Percentiles rank a stretch among this genome's conserved stretches.
phyloP scores from a whole-genome alignment of 768 basidiomycete species.

The Lactarius vividus region DNA sequence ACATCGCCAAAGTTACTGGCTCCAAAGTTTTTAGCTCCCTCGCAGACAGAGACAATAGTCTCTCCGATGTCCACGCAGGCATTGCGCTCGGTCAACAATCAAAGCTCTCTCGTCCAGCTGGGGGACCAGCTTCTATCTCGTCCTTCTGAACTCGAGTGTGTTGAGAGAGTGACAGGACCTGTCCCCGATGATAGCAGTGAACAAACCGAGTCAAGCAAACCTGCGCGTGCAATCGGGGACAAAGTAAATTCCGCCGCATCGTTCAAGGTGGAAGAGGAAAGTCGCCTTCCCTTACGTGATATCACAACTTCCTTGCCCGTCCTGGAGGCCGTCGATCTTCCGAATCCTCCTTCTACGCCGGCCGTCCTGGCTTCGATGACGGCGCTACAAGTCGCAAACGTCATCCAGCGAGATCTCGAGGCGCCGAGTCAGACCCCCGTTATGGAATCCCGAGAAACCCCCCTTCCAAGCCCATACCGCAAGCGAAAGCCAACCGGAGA shows the following conservation, averaged over 20 bases:
- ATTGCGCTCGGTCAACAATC: neutral
- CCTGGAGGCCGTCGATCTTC: neutral
- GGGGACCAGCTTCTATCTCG: neutral
- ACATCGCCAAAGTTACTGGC: neutral
- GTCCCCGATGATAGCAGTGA: neutral
- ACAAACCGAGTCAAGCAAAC: neutral
- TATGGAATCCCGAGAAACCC: neutral
- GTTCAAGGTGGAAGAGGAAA: neutral
- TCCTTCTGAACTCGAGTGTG: neutral
- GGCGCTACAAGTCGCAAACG: neutral
- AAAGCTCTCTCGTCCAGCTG: neutral
- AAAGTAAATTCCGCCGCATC: neutral
- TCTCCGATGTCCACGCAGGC: neutral
- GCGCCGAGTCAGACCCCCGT: neutral
- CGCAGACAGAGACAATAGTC: neutral
- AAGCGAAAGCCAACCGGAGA: constrained; percentile 14
- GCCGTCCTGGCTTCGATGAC: neutral
- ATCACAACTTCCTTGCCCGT: neutral
- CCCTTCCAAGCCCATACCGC: neutral
- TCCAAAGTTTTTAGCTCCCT: neutral
- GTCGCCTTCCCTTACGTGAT: constrained; percentile 9
- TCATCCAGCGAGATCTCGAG: neutral
- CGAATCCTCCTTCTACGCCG: neutral
- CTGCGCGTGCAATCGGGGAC: neutral
- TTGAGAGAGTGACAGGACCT: neutral